Evolutionary conservation across 805 yeast species (phyloP).

Genomic region (Yarrowia sp.): DNA sequence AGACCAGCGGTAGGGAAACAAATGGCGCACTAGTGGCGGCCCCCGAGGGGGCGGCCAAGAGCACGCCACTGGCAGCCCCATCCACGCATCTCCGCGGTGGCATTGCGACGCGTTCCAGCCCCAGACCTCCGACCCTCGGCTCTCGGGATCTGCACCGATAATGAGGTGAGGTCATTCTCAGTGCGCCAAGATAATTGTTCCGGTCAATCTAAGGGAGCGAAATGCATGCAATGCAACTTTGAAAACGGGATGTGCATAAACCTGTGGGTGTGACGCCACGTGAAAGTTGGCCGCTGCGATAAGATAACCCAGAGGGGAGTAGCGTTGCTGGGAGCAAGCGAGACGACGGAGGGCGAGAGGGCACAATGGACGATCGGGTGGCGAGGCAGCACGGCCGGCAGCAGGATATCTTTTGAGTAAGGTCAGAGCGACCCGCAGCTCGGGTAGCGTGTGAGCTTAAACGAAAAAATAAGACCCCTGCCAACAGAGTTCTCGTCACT

Average conservation of each 20-base stretch:
- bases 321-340: neutral
- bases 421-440: neutral
- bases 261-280: constrained; percentile 14
- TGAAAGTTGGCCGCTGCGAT: constrained; percentile 22
- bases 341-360: neutral
- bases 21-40: constrained; percentile 10
- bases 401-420: neutral
- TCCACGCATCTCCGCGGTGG: neutral
- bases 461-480: constrained; percentile 16
- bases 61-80: neutral
- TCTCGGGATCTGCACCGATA: constrained; percentile 27
- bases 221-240: constrained; percentile 22
- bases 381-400: neutral
- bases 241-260: constrained; percentile 12
- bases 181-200: constrained; percentile 25
- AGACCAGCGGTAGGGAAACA: neutral
- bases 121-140: constrained; percentile 23
- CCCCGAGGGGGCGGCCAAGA: too few species aligned
- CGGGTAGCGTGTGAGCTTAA: constrained; percentile 2
- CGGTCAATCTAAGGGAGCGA: constrained; percentile 25
- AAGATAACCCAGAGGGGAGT: constrained; percentile 16
- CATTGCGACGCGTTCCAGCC: too few species aligned
- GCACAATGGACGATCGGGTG: neutral
- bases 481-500: constrained; percentile 15
- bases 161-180: constrained; percentile 26